Conservation (phyloP, 805 yeast genomes). For the Hanseniaspora occidentalis region DNA sequence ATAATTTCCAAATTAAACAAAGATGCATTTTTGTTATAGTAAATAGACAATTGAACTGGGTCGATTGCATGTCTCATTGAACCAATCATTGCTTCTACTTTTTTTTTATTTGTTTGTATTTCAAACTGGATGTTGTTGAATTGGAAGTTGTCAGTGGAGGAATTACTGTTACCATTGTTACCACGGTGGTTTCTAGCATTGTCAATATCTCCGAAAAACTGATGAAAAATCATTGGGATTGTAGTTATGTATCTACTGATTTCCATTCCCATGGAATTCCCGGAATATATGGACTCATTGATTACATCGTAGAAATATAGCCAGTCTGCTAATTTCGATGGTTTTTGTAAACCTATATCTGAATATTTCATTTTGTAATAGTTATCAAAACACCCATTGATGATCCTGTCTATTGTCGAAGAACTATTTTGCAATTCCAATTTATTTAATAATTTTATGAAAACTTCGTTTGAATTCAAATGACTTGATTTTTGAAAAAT, state of each 20-base stretch:
- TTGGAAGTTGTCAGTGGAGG: neutral
- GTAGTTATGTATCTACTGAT: constrained; percentile 41
- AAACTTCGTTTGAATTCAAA: constrained; percentile 29
- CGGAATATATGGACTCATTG: constrained; percentile 22
- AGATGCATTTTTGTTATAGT: constrained; percentile 7
- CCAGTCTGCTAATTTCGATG: constrained; percentile 64
- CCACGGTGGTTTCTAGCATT: constrained; percentile 14
- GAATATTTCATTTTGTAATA: constrained; percentile 51
- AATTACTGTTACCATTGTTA: neutral
- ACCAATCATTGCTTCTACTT: constrained; percentile 5
- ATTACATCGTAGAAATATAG: constrained; percentile 55
- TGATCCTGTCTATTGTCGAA: constrained; percentile 38
- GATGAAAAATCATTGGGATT: constrained; percentile 50
- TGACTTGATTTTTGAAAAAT: constrained; percentile 45
- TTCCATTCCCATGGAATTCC: constrained; percentile 30
- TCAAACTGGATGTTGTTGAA: constrained; percentile 4
- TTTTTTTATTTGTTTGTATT: neutral
- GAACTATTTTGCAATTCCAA: constrained; percentile 23
- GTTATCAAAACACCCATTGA: constrained; percentile 58
- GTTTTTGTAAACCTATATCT: constrained; percentile 50
- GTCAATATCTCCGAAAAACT: constrained; percentile 48
- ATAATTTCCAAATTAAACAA: constrained; percentile 21
- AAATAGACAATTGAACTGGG: constrained; percentile 6
- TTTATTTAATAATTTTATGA: constrained; percentile 34
- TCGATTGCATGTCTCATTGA: constrained; percentile 9